These are phyloP conservation scores for Fusarium penzigii DNA, from an alignment of 2,329 filamentous ascomycete species.

Conservation along the genomic window DNA sequence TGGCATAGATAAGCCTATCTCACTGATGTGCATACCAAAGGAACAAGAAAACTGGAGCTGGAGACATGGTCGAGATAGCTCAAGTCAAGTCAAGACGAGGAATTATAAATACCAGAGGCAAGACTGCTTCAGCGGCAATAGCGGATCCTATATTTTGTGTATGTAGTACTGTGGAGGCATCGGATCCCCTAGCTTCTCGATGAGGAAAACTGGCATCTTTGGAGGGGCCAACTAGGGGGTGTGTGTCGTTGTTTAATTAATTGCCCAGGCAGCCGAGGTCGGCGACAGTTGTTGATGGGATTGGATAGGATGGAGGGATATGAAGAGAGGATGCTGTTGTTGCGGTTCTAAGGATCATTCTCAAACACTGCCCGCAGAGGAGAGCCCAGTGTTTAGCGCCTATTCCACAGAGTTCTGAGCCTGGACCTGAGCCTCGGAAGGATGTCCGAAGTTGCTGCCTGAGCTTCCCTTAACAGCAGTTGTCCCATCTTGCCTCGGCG, in stretches of 20 bases:
- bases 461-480: background rate
- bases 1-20: constrained; percentile 23
- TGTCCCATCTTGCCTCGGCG: background rate
- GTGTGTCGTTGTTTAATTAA: background rate
- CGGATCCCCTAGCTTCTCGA: background rate
- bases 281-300: background rate
- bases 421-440: no score
- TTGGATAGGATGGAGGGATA: no score
- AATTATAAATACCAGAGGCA: constrained; percentile 33
- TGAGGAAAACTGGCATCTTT: constrained; percentile 1
- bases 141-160: constrained; percentile 6
- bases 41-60: constrained; percentile 12
- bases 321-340: background rate
- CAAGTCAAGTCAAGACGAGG: constrained; percentile 28
- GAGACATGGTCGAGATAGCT: constrained; percentile 18
- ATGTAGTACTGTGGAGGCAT: constrained; percentile 17
- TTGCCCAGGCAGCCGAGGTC: background rate
- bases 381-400: no score
- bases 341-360: background rate
- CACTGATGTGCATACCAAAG: constrained; percentile 9
- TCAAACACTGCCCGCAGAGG: no score
- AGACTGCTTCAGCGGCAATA: constrained; percentile 20
- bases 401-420: no score
- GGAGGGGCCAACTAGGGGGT: constrained; percentile 9
- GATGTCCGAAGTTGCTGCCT: no score